Evolutionary conservation across 164 flowering plant species (phyloP).

Genomic region (Akebia trifoliata): DNA sequence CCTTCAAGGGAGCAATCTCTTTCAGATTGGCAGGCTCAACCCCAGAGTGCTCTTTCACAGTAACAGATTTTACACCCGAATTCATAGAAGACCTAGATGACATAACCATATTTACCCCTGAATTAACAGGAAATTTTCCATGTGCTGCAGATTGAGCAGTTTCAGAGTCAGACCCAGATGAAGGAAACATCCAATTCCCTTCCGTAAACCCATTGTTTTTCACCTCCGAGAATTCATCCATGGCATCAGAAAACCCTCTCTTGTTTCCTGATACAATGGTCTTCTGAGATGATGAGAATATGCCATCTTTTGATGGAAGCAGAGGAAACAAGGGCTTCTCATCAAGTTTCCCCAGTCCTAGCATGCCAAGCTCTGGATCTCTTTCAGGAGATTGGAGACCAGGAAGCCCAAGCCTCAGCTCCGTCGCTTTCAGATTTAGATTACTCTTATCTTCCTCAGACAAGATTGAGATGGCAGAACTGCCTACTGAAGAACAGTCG

Average conservation of each 20-base stretch:
- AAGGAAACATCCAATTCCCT: conserved; percentile 60
- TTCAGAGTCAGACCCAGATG: conserved; percentile 31
- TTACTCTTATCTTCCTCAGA: conserved; percentile 42
- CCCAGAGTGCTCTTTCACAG: conserved; percentile 42
- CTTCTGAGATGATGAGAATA: conserved; percentile 39
- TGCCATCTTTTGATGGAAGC: conserved; percentile 57
- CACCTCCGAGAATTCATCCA: conserved; percentile 54
- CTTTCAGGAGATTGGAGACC: conserved; percentile 85
- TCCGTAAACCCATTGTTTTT: conserved; percentile 34
- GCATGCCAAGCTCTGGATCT: conserved; percentile 39
- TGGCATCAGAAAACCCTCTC: conserved; percentile 81
- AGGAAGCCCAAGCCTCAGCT: conserved; percentile 91
- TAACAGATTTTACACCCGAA: conserved; percentile 14
- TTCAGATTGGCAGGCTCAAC: conserved; percentile 33
- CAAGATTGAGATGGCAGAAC: conserved; percentile 49
- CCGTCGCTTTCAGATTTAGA: conserved; percentile 79
- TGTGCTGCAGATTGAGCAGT: conserved; percentile 36
- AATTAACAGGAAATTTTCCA: conserved; percentile 34
- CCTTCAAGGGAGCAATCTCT: conserved; percentile 42
- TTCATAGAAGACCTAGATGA: conserved; percentile 27
- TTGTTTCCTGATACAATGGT: conserved; percentile 66
- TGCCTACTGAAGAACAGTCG: conserved; percentile 83
- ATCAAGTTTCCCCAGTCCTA: conserved; percentile 44
- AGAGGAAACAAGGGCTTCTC: conserved; percentile 84
- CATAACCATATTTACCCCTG: conserved; percentile 16